Evolutionary conservation across 306 rosid genomes (phyloP).

Genomic region (Astragalus membranaceus): DNA sequence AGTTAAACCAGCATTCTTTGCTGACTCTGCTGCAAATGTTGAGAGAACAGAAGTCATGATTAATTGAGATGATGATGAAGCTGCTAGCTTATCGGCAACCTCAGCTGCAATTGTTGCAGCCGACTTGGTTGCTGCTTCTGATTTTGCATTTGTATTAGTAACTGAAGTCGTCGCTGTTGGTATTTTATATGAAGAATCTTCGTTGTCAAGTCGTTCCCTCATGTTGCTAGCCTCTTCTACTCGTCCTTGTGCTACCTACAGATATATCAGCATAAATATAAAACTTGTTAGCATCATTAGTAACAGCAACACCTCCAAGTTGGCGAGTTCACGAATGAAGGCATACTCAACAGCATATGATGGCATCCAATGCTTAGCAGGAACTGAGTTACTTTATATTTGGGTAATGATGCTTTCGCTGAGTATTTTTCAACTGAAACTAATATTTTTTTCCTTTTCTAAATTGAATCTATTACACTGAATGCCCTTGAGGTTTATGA

Average conservation of each 20-base stretch:
- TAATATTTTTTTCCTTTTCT: background rate
- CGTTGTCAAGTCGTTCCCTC: constrained; percentile 52
- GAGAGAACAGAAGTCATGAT: constrained; percentile 89
- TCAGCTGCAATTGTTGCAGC: constrained; percentile 83
- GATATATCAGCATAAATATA: background rate
- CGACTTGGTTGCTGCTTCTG: constrained; percentile 50
- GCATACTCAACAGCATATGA: background rate
- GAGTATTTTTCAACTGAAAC: background rate
- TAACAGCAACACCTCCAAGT: background rate
- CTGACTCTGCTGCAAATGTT: constrained; percentile 78
- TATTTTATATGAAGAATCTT: constrained; percentile 39
- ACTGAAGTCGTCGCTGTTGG: constrained; percentile 25
- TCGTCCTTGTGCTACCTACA: constrained; percentile 76
- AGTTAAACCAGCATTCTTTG: constrained; percentile 58
- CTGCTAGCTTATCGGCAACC: constrained; percentile 89
- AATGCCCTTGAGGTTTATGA: background rate
- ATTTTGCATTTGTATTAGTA: constrained; percentile 30
- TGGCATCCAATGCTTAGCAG: background rate
- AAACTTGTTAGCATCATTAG: constrained; percentile 2
- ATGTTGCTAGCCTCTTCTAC: constrained; percentile 69
- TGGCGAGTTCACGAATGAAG: background rate
- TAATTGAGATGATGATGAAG: constrained; percentile 79
- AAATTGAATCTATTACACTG: background rate
- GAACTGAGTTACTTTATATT: background rate
- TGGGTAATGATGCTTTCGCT: background rate